Percentiles rank a stretch among this genome's conserved stretches.
phyloP scores from a whole-genome alignment of 345 rosid species.

The Gossypium turneri region DNA sequence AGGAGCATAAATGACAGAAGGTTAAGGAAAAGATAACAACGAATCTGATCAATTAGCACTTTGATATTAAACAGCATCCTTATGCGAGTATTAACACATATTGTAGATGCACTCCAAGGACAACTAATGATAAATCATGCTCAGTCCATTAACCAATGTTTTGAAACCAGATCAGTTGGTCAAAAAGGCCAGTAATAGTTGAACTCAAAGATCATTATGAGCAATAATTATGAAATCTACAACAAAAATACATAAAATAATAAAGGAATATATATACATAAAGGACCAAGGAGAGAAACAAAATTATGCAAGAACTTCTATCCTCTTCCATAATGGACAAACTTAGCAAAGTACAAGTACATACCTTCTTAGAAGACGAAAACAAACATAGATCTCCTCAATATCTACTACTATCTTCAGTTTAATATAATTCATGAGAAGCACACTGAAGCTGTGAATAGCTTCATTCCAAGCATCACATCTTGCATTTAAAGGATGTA shows the following conservation, averaged over 20 bases:
- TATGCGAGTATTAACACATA: not conserved
- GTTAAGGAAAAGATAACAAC: not conserved
- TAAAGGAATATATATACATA: not conserved
- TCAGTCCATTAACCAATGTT: not conserved
- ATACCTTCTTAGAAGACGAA: constrained; percentile 70
- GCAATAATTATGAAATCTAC: not conserved
- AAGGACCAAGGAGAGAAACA: not conserved
- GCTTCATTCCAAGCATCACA: constrained; percentile 45
- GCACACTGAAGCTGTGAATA: constrained; percentile 42
- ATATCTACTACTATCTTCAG: constrained; percentile 67
- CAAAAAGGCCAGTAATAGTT: not conserved
- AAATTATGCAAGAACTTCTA: not conserved
- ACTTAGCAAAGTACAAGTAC: not conserved
- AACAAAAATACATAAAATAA: not conserved
- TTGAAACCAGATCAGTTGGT: not conserved
- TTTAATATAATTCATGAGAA: constrained; percentile 63
- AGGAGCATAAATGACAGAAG: constrained; percentile 1
- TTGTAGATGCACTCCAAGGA: not conserved
- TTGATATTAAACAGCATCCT: not conserved
- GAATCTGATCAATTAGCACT: not conserved
- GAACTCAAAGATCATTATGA: not conserved
- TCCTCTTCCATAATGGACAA: constrained; percentile 2
- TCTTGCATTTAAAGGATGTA: constrained; percentile 31
- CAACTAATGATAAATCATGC: not conserved
- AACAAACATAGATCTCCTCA: constrained; percentile 77